phyloP scores from a whole-genome alignment of 2,329 filamentous ascomycete species.

The Trichoderma koningii region DNA sequence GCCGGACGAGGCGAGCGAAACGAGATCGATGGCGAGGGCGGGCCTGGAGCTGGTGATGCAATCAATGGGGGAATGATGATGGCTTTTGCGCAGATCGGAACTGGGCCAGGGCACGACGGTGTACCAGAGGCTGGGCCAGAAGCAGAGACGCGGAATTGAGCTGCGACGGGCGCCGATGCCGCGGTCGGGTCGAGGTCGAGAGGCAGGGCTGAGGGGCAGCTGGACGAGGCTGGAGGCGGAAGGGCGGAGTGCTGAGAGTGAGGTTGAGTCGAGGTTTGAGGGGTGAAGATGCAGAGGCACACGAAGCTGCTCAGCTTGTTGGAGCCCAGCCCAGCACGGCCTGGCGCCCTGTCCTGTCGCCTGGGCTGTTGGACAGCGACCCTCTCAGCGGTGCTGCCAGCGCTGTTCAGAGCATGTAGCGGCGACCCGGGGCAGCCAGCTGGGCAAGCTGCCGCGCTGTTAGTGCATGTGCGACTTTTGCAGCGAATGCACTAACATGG shows the following conservation, averaged over 20 bases:
- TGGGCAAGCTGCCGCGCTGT: background rate
- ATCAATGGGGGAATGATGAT: constrained; percentile 34
- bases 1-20: constrained; percentile 23
- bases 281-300: constrained; percentile 12
- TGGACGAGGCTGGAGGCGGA: constrained; percentile 12
- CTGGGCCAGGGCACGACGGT: background rate
- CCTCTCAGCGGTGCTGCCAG: constrained; percentile 6
- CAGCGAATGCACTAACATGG: background rate
- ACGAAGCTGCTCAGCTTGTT: constrained; percentile 6
- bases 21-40: constrained; percentile 33
- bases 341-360: background rate
- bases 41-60: background rate
- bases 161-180: constrained; percentile 19
- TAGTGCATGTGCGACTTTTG: background rate
- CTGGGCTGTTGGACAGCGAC: background rate
- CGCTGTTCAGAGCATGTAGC: background rate
- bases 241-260: background rate
- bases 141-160: constrained; percentile 19
- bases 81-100: constrained; percentile 17
- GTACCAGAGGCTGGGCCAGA: constrained; percentile 3
- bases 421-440: constrained; percentile 1
- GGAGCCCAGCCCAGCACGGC: constrained; percentile 9
- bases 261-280: constrained; percentile 3
- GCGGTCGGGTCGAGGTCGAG: constrained; percentile 15
- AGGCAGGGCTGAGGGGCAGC: constrained; percentile 13